Conservation (phyloP, 495 filamentous ascomycete genomes). For the Lasiosphaeria ovina region DNA sequence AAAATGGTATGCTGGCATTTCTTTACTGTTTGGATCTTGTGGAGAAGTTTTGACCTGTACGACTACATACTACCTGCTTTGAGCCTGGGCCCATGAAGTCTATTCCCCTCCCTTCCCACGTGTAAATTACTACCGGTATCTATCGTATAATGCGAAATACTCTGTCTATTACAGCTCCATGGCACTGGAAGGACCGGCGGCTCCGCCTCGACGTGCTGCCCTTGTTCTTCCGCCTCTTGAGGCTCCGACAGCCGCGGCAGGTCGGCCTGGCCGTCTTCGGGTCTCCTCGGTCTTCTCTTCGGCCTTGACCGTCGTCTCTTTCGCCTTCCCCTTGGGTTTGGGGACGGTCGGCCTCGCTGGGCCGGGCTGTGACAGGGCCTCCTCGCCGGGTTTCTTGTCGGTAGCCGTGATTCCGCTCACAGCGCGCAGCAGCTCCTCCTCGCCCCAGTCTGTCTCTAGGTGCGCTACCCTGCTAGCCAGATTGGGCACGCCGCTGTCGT, state of each 20-base stretch:
- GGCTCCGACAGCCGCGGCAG: conserved; percentile 15
- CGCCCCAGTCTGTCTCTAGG: conserved; percentile 38
- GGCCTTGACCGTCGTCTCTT: conserved; percentile 13
- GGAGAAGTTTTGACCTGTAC: too few species aligned
- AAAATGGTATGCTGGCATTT: too few species aligned
- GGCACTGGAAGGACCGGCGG: conserved; percentile 10
- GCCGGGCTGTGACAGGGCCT: conserved; percentile 14
- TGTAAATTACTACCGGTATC: too few species aligned
- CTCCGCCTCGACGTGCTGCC: not conserved
- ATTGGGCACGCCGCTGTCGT: conserved; percentile 21
- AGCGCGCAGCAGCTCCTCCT: conserved; percentile 38
- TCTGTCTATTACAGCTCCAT: conserved; percentile 14
- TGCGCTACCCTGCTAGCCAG: conserved; percentile 29
- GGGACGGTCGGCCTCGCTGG: not conserved
- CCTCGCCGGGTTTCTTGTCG: conserved; percentile 29
- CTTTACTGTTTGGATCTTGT: too few species aligned
- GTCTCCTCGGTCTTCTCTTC: conserved; percentile 25
- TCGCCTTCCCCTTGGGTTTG: not conserved
- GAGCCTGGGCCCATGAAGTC: not conserved
- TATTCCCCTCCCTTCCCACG: too few species aligned
- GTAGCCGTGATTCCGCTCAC: conserved; percentile 33
- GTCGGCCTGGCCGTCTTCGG: conserved; percentile 11
- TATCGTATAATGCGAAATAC: too few species aligned
- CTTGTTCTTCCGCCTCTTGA: conserved; percentile 1
- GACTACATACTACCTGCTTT: not conserved